Evolutionary conservation across 805 yeast species (phyloP), one percentile per base, ranked within the genome.

Genomic region (Zygosaccharomyces bisporus): DNA sequence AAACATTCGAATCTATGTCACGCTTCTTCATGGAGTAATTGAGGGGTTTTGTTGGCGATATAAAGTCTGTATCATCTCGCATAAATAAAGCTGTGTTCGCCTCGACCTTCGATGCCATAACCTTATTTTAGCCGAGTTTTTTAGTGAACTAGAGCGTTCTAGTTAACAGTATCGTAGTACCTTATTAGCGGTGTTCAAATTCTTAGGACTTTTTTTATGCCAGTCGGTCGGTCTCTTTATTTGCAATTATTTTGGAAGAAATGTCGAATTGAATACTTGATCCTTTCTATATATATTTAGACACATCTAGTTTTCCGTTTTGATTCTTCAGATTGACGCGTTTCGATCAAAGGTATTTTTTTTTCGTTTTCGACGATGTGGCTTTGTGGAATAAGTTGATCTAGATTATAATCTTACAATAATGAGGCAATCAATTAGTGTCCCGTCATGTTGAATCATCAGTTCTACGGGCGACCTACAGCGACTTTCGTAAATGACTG

Each of bases 11-110:
- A n/a, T 27, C 14, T 27, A 12, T 34, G 4, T 34, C 41, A 24
- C 34, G 29, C 19, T 44, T 18, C 9, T 10, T 12, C 21, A 21
- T 18, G 13, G 40, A 24, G 10, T 44, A 29, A 24, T 34, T 29
- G 12, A 47, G 33, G n/a, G 51, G 41, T 24, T 24, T 44, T 16
- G 33, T 44, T 12, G 51, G 51, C 13, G 51, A 44, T 17, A 34
- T 19, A 29, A 33, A 44, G 17, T 44, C 35, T n/a, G 19, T 41
- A 17, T 44, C 46, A 21, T 44, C 44, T 13, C 35, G 43, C 24
- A 38, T 34, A 37, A 47, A 44, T 19, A 44, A 36, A 16, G 51
- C 48, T 23, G 48, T 44, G 4, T 41, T 36, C 14, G 36, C 43
- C 21, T 41, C 39, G 36, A 42, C 27, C 40, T 40, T 41, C 14